These are phyloP conservation scores for Leucaena leucocephala DNA, from an alignment of 306 rosid species.

Conservation along the genomic window DNA sequence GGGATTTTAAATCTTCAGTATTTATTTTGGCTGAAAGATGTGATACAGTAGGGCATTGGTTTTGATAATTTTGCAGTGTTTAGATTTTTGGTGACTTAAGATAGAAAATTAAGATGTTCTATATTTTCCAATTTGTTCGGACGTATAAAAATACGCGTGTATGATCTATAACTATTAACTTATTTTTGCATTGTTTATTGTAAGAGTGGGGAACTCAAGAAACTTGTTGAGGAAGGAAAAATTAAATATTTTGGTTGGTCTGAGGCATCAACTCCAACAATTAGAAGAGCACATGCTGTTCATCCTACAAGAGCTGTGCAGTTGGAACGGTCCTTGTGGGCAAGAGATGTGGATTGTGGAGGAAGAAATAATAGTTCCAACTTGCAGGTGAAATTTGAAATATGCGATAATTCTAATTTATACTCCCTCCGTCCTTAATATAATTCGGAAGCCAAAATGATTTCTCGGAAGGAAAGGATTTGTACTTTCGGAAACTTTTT, in stretches of 20 bases:
- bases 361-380: slow-evolving; percentile 52
- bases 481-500: too few relatives aligned
- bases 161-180: background rate
- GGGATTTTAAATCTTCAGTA: background rate
- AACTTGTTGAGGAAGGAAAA: slow-evolving; percentile 63
- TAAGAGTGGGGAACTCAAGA: slow-evolving; percentile 64
- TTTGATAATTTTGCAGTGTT: too few relatives aligned
- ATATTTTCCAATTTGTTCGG: background rate
- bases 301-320: slow-evolving; percentile 59
- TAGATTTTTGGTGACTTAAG: too few relatives aligned
- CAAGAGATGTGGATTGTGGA: slow-evolving; percentile 51
- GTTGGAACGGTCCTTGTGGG: slow-evolving; percentile 64
- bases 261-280: slow-evolving; percentile 66
- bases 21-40: too few relatives aligned
- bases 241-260: slow-evolving; percentile 60
- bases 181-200: background rate
- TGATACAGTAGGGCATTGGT: too few relatives aligned
- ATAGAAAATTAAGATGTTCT: too few relatives aligned
- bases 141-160: background rate
- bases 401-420: background rate
- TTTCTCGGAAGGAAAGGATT: too few relatives aligned
- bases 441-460: too few relatives aligned
- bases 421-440: too few relatives aligned
- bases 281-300: slow-evolving; percentile 66
- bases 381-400: slow-evolving; percentile 50